Percentiles rank a stretch among this genome's conserved stretches.
phyloP scores from a whole-genome alignment of 495 filamentous ascomycete genomes.

The Penicillium argentinense region DNA sequence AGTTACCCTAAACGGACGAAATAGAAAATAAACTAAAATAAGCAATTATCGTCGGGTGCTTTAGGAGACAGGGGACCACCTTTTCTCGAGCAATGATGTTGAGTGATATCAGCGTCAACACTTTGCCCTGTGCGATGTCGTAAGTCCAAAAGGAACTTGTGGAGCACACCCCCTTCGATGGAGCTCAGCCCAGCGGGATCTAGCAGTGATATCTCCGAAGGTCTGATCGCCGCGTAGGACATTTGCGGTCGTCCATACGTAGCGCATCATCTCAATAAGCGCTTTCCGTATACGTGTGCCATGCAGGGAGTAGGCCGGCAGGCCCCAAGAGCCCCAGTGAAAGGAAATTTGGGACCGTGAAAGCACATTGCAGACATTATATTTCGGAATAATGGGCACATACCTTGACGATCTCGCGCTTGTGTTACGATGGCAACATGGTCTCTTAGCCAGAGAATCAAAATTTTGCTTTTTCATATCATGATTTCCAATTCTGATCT shows the following conservation, averaged over 20 bases:
- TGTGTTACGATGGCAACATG: not conserved
- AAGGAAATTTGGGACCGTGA: not conserved
- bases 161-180: slow-evolving; percentile 1
- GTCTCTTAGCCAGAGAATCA: no score
- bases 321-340: not conserved
- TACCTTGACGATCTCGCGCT: not conserved
- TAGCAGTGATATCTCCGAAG: not conserved
- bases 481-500: no score
- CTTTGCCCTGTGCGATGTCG: slow-evolving; percentile 5
- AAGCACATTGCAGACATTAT: not conserved
- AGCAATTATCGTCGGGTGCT: not conserved
- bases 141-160: slow-evolving; percentile 5
- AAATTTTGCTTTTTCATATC: no score
- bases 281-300: not conserved
- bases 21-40: not conserved
- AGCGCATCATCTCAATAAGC: no score
- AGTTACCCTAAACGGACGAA: no score
- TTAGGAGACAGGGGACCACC: not conserved
- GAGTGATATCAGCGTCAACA: slow-evolving; percentile 10
- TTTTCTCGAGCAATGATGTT: not conserved
- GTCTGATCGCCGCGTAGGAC: slow-evolving; percentile 3
- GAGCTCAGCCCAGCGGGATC: not conserved
- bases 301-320: not conserved
- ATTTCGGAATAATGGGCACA: not conserved
- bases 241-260: no score